Evolutionary conservation across 257 asterid species (phyloP).

Genomic region (Leptodermis oblonga): DNA sequence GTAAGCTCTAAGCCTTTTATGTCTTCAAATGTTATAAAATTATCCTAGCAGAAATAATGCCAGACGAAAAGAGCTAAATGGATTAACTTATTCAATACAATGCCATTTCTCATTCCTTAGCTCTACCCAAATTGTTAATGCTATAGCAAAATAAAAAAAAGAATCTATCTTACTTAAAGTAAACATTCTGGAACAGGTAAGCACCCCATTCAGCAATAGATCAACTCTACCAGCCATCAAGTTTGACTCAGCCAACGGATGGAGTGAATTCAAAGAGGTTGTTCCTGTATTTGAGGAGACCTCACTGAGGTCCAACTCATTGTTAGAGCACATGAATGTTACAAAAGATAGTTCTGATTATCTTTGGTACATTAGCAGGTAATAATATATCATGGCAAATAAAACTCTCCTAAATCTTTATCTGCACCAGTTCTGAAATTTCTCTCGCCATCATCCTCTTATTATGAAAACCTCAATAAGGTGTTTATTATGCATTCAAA

Average conservation of each 20-base stretch:
- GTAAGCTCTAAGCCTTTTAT: slow-evolving; percentile 28
- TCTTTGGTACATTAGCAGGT: slow-evolving; percentile 84
- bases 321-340: slow-evolving; percentile 75
- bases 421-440: background rate
- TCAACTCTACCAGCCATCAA: slow-evolving; percentile 32
- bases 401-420: background rate
- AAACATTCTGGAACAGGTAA: slow-evolving; percentile 36
- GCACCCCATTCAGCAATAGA: slow-evolving; percentile 43
- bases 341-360: slow-evolving; percentile 81
- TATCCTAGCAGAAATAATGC: background rate
- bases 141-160: background rate
- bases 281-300: slow-evolving; percentile 43
- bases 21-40: background rate
- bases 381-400: background rate
- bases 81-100: background rate
- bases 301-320: slow-evolving; percentile 33
- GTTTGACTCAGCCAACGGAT: slow-evolving; percentile 39
- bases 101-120: background rate
- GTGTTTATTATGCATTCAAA: background rate
- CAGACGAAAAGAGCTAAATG: background rate
- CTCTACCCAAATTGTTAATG: background rate
- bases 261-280: slow-evolving; percentile 59
- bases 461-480: background rate
- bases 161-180: background rate
- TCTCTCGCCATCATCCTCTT: background rate